Evolutionary conservation across 345 rosid genomes (phyloP).

Genomic region (Turnera subulata): DNA sequence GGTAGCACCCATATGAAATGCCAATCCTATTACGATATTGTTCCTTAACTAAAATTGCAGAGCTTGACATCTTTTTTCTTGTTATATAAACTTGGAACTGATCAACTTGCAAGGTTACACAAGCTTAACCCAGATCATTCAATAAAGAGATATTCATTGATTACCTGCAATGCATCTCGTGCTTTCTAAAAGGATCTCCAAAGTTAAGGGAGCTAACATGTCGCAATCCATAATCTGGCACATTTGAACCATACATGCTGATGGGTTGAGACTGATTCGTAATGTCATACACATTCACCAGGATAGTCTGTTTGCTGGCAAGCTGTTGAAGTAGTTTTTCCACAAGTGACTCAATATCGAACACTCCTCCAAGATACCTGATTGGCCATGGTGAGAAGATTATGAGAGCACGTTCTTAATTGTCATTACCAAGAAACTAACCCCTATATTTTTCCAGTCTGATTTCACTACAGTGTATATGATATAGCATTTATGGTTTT

Average conservation of each 20-base stretch:
- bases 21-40: too few species aligned
- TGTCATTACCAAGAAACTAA: neutral
- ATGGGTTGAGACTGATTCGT: constrained; percentile 64
- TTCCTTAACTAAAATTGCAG: too few species aligned
- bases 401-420: constrained; percentile 5
- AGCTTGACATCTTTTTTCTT: too few species aligned
- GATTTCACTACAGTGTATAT: too few species aligned
- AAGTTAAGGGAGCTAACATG: constrained; percentile 67
- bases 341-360: constrained; percentile 83
- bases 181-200: constrained; percentile 92
- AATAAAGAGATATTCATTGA: constrained; percentile 9
- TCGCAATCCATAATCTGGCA: constrained; percentile 51
- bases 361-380: constrained; percentile 95
- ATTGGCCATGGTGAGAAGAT: constrained; percentile 4
- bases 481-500: too few species aligned
- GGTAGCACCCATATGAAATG: too few species aligned
- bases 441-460: neutral
- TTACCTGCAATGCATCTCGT: constrained; percentile 99
- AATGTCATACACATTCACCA: constrained; percentile 83
- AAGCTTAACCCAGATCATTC: neutral
- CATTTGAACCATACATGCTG: constrained; percentile 91
- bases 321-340: constrained; percentile 95
- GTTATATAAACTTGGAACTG: too few species aligned
- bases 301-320: constrained; percentile 89
- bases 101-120: neutral